Conservation (phyloP, 2,329 filamentous ascomycete species). For the Aureobasidium melanogenum region DNA sequence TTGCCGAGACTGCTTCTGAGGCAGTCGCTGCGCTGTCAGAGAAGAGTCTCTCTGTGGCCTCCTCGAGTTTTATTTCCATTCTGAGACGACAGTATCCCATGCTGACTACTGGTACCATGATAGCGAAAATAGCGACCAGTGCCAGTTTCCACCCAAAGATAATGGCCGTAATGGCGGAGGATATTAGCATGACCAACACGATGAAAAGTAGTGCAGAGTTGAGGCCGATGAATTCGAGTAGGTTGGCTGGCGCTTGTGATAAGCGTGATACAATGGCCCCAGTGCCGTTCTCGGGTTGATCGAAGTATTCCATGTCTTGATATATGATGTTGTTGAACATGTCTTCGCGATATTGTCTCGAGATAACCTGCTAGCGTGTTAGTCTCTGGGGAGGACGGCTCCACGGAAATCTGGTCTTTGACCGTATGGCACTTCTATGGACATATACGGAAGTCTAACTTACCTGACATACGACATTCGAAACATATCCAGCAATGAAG, state of each 20-base stretch:
- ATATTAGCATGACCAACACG: conserved; percentile 31
- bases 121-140: conserved; percentile 26
- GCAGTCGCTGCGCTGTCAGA: conserved; percentile 27
- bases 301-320: conserved; percentile 36
- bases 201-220: conserved; percentile 41
- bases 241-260: conserved; percentile 36
- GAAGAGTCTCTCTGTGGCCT: conserved; percentile 22
- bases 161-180: conserved; percentile 24
- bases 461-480: conserved; percentile 22
- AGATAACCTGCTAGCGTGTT: neutral
- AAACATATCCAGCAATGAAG: conserved; percentile 35
- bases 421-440: no score
- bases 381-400: no score
- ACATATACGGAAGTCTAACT: no score
- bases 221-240: conserved; percentile 37
- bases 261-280: conserved; percentile 36
- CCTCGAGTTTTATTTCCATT: conserved; percentile 26
- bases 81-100: conserved; percentile 27
- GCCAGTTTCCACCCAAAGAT: conserved; percentile 30
- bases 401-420: no score
- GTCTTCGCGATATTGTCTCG: conserved; percentile 16
- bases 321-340: conserved; percentile 35
- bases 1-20: conserved; percentile 26
- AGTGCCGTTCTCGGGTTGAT: conserved; percentile 35
- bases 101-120: conserved; percentile 24